phyloP scores from a whole-genome alignment of 345 rosid genomes.

The Schrenkiella parvula region DNA sequence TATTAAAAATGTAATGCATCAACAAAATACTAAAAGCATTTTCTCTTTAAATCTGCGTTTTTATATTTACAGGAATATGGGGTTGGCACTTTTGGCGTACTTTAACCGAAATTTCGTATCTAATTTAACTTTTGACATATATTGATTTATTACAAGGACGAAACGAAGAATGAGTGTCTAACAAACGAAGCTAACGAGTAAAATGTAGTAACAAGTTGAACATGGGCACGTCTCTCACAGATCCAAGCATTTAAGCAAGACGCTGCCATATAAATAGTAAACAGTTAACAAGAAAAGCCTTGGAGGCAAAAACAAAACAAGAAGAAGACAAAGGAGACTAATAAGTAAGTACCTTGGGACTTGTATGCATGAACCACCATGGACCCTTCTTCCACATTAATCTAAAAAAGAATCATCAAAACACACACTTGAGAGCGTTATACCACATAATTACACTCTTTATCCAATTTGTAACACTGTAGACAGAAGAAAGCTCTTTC shows the following conservation, averaged over 20 bases:
- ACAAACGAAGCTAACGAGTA: slow-evolving; percentile 1
- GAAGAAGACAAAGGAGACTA: not conserved
- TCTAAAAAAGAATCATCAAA: slow-evolving; percentile 38
- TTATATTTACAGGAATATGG: no score
- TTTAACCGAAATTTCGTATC: not conserved
- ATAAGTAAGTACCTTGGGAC: slow-evolving; percentile 7
- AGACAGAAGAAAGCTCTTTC: not conserved
- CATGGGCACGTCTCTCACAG: not conserved
- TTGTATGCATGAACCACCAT: slow-evolving; percentile 88
- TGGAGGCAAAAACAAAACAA: not conserved
- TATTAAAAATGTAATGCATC: no score
- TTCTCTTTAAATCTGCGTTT: no score
- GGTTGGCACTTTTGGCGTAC: not conserved
- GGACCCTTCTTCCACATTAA: slow-evolving; percentile 69
- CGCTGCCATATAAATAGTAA: slow-evolving; percentile 14
- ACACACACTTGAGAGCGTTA: not conserved
- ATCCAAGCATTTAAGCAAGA: slow-evolving; percentile 24
- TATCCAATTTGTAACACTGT: not conserved
- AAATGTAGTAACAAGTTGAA: not conserved
- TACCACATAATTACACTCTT: not conserved
- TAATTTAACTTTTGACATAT: not conserved
- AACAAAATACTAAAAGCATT: no score
- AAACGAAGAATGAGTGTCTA: not conserved
- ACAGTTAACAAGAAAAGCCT: slow-evolving; percentile 1
- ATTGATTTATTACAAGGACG: not conserved